Percentiles rank a stretch among this genome's conserved stretches.
Evolutionary conservation across 345 rosid species (phyloP).

Genomic region (Citrus inodora): DNA sequence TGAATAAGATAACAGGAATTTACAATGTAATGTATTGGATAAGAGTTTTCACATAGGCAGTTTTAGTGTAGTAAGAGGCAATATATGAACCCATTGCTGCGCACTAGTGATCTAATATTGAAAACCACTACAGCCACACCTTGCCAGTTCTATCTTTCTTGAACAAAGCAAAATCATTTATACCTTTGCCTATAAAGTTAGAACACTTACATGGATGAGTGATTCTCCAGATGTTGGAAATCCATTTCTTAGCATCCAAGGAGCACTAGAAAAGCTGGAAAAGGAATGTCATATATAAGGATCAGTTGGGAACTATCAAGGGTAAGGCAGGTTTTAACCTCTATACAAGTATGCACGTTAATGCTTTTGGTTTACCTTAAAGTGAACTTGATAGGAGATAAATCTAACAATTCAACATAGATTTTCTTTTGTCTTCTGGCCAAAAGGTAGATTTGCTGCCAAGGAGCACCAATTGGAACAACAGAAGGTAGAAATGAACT

Average conservation of each 20-base stretch:
- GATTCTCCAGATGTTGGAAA: conserved; percentile 70
- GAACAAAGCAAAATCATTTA: not conserved
- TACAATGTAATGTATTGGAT: not conserved
- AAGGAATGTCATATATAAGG: conserved; percentile 16
- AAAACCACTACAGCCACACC: not conserved
- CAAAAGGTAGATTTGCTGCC: conserved; percentile 78
- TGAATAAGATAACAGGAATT: not conserved
- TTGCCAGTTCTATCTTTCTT: not conserved
- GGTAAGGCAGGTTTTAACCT: not conserved
- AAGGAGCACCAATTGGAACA: conserved; percentile 95
- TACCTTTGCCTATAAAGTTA: not conserved
- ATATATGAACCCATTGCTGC: not conserved
- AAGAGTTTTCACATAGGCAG: not conserved
- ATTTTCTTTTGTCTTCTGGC: conserved; percentile 84
- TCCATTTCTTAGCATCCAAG: conserved; percentile 87
- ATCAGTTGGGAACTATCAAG: conserved; percentile 7
- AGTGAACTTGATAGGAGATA: conserved; percentile 71
- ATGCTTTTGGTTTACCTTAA: conserved; percentile 49
- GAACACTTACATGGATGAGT: conserved; percentile 75
- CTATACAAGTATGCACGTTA: not conserved
- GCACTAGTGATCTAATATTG: not conserved
- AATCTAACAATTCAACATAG: conserved; percentile 75
- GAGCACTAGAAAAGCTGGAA: conserved; percentile 90
- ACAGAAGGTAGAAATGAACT: conserved; percentile 51
- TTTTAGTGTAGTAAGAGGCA: not conserved